Conservation (phyloP, 2,329 filamentous ascomycete genomes). For the Aspergillus sp. region DNA sequence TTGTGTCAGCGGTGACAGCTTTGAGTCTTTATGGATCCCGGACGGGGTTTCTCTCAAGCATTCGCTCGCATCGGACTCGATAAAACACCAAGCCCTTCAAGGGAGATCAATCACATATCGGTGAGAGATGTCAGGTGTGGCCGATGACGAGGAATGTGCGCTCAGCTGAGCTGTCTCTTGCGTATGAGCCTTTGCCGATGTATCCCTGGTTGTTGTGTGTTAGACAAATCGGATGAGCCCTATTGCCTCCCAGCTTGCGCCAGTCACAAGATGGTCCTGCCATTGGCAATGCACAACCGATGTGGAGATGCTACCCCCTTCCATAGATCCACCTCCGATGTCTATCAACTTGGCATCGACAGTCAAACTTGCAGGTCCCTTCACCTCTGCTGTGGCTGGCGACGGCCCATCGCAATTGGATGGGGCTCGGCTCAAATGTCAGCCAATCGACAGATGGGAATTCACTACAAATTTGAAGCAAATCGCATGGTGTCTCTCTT, state of each 20-base stretch:
- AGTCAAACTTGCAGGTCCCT: conserved; percentile 2
- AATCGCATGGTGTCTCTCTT: background rate
- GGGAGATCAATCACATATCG: background rate
- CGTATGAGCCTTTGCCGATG: background rate
- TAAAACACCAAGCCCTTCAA: background rate
- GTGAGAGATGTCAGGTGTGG: conserved; percentile 1
- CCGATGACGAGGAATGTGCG: background rate
- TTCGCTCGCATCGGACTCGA: too few relatives aligned
- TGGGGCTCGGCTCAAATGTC: conserved; percentile 5
- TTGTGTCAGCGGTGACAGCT: background rate
- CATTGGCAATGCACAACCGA: conserved; percentile 7
- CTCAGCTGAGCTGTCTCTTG: background rate
- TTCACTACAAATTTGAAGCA: background rate
- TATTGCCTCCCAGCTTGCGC: conserved; percentile 7
- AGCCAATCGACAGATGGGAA: background rate
- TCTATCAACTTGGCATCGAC: conserved; percentile 10
- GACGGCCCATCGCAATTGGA: conserved; percentile 8
- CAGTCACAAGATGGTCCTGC: background rate
- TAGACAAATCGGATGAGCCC: conserved; percentile 2
- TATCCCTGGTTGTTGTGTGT: background rate
- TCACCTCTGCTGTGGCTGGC: conserved; percentile 14
- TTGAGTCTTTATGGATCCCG: too few relatives aligned
- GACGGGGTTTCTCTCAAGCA: too few relatives aligned
- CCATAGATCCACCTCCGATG: conserved; percentile 1
- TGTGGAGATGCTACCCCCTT: conserved; percentile 3